phyloP scores from a whole-genome alignment of 2,329 filamentous ascomycete genomes.

The Ilyonectria sp. region DNA sequence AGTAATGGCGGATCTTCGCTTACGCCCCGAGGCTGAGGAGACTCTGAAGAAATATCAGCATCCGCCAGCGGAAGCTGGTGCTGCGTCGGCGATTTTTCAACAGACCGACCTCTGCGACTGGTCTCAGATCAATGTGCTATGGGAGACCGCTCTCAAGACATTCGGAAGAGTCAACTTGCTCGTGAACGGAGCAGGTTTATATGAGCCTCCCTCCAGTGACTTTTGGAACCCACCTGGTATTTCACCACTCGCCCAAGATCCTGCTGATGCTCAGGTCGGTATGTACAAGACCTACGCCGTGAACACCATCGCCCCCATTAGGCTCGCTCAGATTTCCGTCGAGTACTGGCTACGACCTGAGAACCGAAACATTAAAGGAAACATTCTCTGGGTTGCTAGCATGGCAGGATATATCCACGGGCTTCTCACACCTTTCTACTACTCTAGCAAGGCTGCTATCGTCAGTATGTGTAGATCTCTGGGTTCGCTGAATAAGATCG shows the following conservation, averaged over 20 bases:
- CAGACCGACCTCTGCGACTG: constrained; percentile 16
- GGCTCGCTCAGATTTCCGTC: constrained; percentile 16
- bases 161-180: constrained; percentile 17
- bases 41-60: constrained; percentile 1
- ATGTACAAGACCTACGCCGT: constrained; percentile 19
- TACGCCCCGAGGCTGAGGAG: constrained; percentile 21
- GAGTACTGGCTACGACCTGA: constrained; percentile 15
- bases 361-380: background rate
- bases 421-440: constrained; percentile 25
- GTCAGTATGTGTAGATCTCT: constrained; percentile 35
- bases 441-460: constrained; percentile 35
- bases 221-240: constrained; percentile 19
- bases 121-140: constrained; percentile 12
- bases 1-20: constrained; percentile 10
- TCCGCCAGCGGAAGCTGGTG: constrained; percentile 6
- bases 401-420: constrained; percentile 21
- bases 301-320: constrained; percentile 13
- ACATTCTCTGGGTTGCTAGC: constrained; percentile 18
- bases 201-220: constrained; percentile 18
- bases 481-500: constrained; percentile 5
- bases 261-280: constrained; percentile 10
- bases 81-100: constrained; percentile 9
- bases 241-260: constrained; percentile 15
- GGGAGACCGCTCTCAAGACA: constrained; percentile 7
- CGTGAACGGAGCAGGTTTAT: constrained; percentile 14